Evolutionary conservation across 352 stramenopile genomes (phyloP).

Genomic region (Plasmopara muralis): DNA sequence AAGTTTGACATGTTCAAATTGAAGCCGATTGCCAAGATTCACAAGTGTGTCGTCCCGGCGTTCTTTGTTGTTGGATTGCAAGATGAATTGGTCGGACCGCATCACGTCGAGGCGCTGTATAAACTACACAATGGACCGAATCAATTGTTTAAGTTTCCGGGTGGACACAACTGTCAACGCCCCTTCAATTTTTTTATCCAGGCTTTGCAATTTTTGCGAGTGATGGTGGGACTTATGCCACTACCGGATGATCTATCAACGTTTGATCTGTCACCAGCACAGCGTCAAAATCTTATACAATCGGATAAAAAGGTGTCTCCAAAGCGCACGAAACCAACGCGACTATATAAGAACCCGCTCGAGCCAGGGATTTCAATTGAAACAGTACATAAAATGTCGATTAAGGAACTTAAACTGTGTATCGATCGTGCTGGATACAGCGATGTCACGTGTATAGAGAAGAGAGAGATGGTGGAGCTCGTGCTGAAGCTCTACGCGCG

Average conservation of each 20-base stretch:
- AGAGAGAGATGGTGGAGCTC: constrained; percentile 76
- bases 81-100: constrained; percentile 73
- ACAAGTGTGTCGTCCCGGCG: constrained; percentile 63
- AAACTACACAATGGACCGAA: constrained; percentile 72
- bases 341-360: constrained; percentile 68
- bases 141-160: constrained; percentile 72
- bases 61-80: constrained; percentile 76
- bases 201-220: constrained; percentile 68
- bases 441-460: constrained; percentile 72
- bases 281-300: constrained; percentile 18
- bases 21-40: constrained; percentile 64
- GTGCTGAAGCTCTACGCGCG: constrained; percentile 70
- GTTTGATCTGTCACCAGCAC: constrained; percentile 32
- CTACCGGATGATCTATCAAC: constrained; percentile 50
- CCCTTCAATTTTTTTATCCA: constrained; percentile 76
- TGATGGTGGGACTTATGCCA: constrained; percentile 73
- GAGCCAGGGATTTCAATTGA: constrained; percentile 46
- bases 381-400: constrained; percentile 56
- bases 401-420: constrained; percentile 76
- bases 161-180: constrained; percentile 72
- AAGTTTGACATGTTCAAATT: constrained; percentile 88
- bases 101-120: constrained; percentile 68
- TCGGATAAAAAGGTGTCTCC: constrained; percentile 11
- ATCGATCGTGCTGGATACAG: constrained; percentile 65
- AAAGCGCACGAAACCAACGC: constrained; percentile 30